Conservation (phyloP, 2,329 filamentous ascomycete species). For the Sporothrix phasma region DNA sequence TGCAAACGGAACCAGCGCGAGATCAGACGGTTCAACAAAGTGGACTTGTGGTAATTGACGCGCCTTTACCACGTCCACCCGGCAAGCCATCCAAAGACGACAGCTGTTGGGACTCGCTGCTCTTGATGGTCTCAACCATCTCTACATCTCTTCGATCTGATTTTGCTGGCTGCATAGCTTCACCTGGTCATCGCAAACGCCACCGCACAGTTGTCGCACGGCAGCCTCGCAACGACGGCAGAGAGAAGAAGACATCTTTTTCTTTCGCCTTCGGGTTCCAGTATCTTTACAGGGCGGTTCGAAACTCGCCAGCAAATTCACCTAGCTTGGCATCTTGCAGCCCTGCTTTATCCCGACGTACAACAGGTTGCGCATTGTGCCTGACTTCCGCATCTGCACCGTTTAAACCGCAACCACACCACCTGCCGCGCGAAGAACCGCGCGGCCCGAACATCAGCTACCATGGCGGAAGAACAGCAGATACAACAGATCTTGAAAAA, state of each 20-base stretch:
- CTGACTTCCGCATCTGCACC: no score
- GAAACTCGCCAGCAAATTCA: not conserved
- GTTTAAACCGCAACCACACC: not conserved
- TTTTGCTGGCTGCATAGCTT: not conserved
- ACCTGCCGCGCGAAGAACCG: slow-evolving; percentile 14
- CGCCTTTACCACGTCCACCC: not conserved
- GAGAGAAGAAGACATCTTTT: not conserved
- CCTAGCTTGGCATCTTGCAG: not conserved
- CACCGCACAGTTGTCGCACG: not conserved
- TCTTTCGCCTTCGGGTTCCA: not conserved
- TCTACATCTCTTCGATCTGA: not conserved
- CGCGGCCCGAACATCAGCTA: slow-evolving; percentile 24
- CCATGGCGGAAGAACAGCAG: slow-evolving; percentile 55
- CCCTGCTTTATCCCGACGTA: not conserved
- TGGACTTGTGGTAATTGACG: not conserved
- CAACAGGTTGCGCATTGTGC: not conserved
- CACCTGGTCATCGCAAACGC: not conserved
- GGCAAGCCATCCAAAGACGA: not conserved
- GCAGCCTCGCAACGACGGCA: not conserved
- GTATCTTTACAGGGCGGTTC: not conserved
- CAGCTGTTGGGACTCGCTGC: no score
- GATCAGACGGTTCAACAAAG: not conserved
- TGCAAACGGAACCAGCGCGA: not conserved
- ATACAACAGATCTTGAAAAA: slow-evolving; percentile 82
- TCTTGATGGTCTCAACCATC: no score